Base-by-base conservation (phyloP, 1,139 yeast genomes). In the Ogataea hybrid region DNA sequence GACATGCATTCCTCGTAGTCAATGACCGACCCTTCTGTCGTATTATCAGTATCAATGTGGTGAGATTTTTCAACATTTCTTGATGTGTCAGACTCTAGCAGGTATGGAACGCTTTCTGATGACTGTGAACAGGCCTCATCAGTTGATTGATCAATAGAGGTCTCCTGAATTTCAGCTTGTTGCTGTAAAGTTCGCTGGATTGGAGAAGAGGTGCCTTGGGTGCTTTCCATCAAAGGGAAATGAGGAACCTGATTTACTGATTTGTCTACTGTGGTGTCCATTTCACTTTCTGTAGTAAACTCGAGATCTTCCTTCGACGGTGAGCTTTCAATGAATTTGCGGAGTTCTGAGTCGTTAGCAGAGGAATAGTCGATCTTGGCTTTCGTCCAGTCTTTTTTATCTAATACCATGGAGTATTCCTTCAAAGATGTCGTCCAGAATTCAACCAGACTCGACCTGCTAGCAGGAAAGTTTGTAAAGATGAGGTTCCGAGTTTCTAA, bases 371-470 rank as follows among this genome's bases (percentile, higher is more conserved):
- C 38, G 3, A 42, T 29, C 6, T 42, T 3, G 39, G 22, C 21
- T 27, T 32, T 23, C 33, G 32, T 29, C 11, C 22, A 11, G 34
- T 28, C 35, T 56, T 56, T 7, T 42, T 40, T 7, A 39, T 46
- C 16, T 45, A 20, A 38, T 18, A 53, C 17, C 2, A 44, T 34
- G 2, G 33, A 18, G 59, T 61, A 59, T 29, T 49, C 47, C 11
- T 51, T 32, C 32, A 48, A 36, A 3, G 58, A 56, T 8, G 52
- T 42, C 7, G 52, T 44, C 61, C 61, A 58, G 42, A 54, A 59
- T 21, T 50, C 28, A 2, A 39, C 39, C 22, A 59, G 43, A 15
- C 53, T 48, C 5, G 45, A 37, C 10, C 46, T 35, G 2, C 61
- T 50, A 16, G 47, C 46, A 3, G 52, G 53, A 16, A 28, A 46